phyloP scores from a whole-genome alignment of 192 early-diverging fungal species.

The Podila verticillata region DNA sequence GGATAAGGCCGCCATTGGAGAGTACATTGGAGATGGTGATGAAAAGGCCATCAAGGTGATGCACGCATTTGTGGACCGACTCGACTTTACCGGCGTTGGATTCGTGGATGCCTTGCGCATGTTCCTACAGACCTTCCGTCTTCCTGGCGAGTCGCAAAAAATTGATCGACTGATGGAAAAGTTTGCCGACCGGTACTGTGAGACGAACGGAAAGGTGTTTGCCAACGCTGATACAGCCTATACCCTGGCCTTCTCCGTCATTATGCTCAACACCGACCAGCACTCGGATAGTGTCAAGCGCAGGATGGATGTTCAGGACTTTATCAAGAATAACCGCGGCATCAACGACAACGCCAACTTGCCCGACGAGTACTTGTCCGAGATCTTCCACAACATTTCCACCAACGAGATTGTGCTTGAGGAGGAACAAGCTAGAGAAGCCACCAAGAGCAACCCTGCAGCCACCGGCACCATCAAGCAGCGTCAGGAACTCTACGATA shows the following conservation, averaged over 20 bases:
- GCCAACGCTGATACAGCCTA: conserved; percentile 94
- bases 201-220: conserved; percentile 84
- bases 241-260: conserved; percentile 90
- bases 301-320: conserved; percentile 88
- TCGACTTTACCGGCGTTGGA: conserved; percentile 76
- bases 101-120: conserved; percentile 87
- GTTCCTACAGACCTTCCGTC: conserved; percentile 89
- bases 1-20: conserved; percentile 90
- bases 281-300: conserved; percentile 87
- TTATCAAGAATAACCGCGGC: conserved; percentile 92
- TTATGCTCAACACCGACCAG: conserved; percentile 95
- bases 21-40: conserved; percentile 92
- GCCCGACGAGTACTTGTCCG: conserved; percentile 74
- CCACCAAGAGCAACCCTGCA: conserved; percentile 41
- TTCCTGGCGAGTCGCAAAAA: conserved; percentile 95
- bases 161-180: conserved; percentile 97
- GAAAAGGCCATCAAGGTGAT: conserved; percentile 91
- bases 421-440: conserved; percentile 76
- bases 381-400: conserved; percentile 87
- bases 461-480: conserved; percentile 44
- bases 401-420: conserved; percentile 92
- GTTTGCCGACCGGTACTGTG: conserved; percentile 91
- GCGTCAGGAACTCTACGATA: conserved; percentile 68
- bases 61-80: conserved; percentile 92
- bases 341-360: conserved; percentile 92